Evolutionary conservation across 805 yeast species (phyloP).

Genomic region (Ascoidea rubescens): DNA sequence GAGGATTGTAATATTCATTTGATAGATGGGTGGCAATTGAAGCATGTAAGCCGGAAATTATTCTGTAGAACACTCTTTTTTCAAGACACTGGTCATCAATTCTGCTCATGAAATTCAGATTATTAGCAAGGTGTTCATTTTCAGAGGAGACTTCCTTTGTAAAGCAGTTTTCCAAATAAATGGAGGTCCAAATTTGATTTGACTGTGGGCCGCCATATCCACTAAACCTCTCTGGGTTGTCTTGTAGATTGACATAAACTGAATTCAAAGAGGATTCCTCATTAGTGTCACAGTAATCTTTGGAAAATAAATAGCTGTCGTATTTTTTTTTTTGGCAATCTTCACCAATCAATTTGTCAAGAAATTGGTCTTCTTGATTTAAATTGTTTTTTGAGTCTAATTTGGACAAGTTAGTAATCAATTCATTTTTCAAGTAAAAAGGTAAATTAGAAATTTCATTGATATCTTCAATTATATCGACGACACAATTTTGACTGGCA

Average conservation of each 20-base stretch:
- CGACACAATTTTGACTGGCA: slow-evolving; percentile 80
- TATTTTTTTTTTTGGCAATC: slow-evolving; percentile 14
- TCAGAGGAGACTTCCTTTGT: slow-evolving; percentile 20
- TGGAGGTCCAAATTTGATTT: slow-evolving; percentile 82
- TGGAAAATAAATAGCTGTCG: slow-evolving; percentile 21
- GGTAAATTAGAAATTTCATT: slow-evolving; percentile 34
- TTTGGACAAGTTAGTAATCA: slow-evolving; percentile 19
- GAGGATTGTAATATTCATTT: slow-evolving; percentile 57
- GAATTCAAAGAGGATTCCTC: slow-evolving; percentile 45
- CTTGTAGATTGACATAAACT: slow-evolving; percentile 73
- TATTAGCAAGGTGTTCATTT: slow-evolving; percentile 3
- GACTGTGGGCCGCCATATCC: slow-evolving; percentile 94
- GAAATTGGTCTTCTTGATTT: slow-evolving; percentile 31
- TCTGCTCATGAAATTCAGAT: slow-evolving; percentile 14
- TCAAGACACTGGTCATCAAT: slow-evolving; percentile 57
- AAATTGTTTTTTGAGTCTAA: not conserved
- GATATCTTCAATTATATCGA: slow-evolving; percentile 69
- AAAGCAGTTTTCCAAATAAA: slow-evolving; percentile 86
- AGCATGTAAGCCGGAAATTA: slow-evolving; percentile 89
- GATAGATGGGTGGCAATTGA: slow-evolving; percentile 88
- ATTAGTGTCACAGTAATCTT: slow-evolving; percentile 60
- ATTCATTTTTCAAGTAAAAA: slow-evolving; percentile 61
- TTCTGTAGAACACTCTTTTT: slow-evolving; percentile 74
- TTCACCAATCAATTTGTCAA: slow-evolving; percentile 18
- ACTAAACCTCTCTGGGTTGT: slow-evolving; percentile 91